Conservation (phyloP, 2,329 filamentous ascomycete species). For the Aspergillus sp. region DNA sequence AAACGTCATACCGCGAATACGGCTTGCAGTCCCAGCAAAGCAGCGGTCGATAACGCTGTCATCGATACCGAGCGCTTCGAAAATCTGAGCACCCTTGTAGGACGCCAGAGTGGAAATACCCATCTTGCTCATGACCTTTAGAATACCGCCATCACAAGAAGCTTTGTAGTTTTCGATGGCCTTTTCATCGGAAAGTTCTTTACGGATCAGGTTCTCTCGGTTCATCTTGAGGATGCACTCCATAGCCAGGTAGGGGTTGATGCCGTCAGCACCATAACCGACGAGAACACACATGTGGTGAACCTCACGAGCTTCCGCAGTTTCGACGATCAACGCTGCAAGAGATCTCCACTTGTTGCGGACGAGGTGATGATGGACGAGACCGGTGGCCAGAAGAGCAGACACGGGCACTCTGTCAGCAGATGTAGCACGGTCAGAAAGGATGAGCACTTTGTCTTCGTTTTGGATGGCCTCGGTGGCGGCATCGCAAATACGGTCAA, state of each 20-base stretch:
- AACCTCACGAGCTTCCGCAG: constrained; percentile 91
- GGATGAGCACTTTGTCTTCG: constrained; percentile 78
- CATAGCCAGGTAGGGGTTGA: constrained; percentile 93
- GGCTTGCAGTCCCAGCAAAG: constrained; percentile 90
- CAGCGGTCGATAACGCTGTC: constrained; percentile 89
- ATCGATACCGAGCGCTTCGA: constrained; percentile 91
- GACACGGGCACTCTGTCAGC: constrained; percentile 82
- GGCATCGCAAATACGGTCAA: constrained; percentile 85
- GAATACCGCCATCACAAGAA: constrained; percentile 90
- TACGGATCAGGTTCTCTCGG: constrained; percentile 87
- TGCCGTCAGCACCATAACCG: constrained; percentile 89
- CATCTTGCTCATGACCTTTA: constrained; percentile 99
- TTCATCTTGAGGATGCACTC: constrained; percentile 98
- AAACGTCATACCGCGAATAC: constrained; percentile 92
- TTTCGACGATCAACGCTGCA: constrained; percentile 84
- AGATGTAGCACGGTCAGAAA: constrained; percentile 85
- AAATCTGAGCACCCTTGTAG: constrained; percentile 98
- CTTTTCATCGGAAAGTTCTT: constrained; percentile 76
- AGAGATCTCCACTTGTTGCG: constrained; percentile 94
- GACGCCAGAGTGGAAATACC: constrained; percentile 94
- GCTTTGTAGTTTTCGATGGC: constrained; percentile 96
- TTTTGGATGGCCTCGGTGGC: constrained; percentile 80
- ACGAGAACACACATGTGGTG: constrained; percentile 99
- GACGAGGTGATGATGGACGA: constrained; percentile 93
- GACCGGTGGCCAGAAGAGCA: constrained; percentile 80